Evolutionary conservation across 495 filamentous ascomycete genomes (phyloP), one percentile per base, ranked within the genome.

Genomic region (Lasiosphaeris hirsuta): DNA sequence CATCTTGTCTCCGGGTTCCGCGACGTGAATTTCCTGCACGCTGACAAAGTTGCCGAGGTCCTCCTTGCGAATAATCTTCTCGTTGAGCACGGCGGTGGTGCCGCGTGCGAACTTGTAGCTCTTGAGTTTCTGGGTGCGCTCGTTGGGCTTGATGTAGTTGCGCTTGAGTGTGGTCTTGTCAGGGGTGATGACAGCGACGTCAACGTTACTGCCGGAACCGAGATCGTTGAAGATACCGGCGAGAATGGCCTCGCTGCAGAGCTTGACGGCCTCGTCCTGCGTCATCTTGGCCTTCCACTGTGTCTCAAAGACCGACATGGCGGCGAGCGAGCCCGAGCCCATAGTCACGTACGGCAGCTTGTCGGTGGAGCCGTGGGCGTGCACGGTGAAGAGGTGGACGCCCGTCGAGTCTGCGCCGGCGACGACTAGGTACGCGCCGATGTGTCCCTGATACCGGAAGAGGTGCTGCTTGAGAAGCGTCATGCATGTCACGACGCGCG

Each of bases 331-430:
- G 35, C 95, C 95, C 11, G 89, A 94, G 42, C 95, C 95, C 95
- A 99, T 97, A 34, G 95, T 99, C 63, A 99, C 95, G 72, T 99
- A 99, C 14, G 95, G 95, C 34, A 99, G 85, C 79, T 99, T 99
- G 77, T 99, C 95, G 44, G 95, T 99, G 51, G 88, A 92, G 43
- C 95, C 95, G 80, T 99, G 95, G 33, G 95, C 95, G 78, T 99
- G 95, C 10, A 99, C 95, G 49, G 95, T 99, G 81, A 93, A 99
- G 13, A 99, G 83, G 56, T 94, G 89, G n/a, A 86, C 83, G 57
- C 95, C 95, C 7, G 95, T 99, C 9, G 95, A 93, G 74, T 99
- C 95, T 56, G 96, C 92, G 57, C 95, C 95, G 3, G 95, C 95
- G 47, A 99, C 92, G 14, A 99, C 95, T 41, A 99, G 85, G 75